These are phyloP conservation scores for Trichoderma citrinoviride DNA, from an alignment of 2,329 filamentous ascomycete genomes.

Conservation along the genomic window DNA sequence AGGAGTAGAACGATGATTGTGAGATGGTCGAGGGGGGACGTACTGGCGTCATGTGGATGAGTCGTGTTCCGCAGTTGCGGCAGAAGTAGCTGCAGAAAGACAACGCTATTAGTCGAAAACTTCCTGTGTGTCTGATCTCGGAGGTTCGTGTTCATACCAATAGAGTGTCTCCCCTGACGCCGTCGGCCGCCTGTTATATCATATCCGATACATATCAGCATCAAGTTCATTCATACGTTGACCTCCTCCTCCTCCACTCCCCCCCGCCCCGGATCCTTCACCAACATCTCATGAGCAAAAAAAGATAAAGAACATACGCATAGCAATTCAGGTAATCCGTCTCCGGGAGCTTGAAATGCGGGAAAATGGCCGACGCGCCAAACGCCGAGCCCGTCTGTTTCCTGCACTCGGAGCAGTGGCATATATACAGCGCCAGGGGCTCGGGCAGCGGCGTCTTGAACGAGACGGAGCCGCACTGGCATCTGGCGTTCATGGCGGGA, in stretches of 20 bases:
- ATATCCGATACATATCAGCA: background rate
- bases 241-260: background rate
- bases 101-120: conserved; percentile 6
- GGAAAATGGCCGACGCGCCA: conserved; percentile 68
- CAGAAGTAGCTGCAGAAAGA: conserved; percentile 61
- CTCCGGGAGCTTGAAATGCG: conserved; percentile 57
- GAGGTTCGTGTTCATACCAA: conserved; percentile 45
- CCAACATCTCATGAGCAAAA: background rate
- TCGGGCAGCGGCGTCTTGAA: conserved; percentile 61
- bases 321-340: conserved; percentile 52
- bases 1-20: background rate
- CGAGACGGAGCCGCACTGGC: conserved; percentile 61
- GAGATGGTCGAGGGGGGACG: conserved; percentile 26
- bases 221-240: background rate
- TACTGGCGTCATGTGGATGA: conserved; percentile 61
- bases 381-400: conserved; percentile 65
- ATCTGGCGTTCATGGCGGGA: conserved; percentile 54
- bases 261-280: too few species aligned
- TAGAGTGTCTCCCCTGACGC: conserved; percentile 55
- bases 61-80: conserved; percentile 61
- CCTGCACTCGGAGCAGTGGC: conserved; percentile 66
- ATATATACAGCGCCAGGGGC: conserved; percentile 66
- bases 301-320: conserved; percentile 41
- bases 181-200: conserved; percentile 50
- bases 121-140: background rate